Evolutionary conservation across 23 red algal species (phyloP), one percentile per base, ranked within the genome.

Genomic region (Gracilaria caudata): DNA sequence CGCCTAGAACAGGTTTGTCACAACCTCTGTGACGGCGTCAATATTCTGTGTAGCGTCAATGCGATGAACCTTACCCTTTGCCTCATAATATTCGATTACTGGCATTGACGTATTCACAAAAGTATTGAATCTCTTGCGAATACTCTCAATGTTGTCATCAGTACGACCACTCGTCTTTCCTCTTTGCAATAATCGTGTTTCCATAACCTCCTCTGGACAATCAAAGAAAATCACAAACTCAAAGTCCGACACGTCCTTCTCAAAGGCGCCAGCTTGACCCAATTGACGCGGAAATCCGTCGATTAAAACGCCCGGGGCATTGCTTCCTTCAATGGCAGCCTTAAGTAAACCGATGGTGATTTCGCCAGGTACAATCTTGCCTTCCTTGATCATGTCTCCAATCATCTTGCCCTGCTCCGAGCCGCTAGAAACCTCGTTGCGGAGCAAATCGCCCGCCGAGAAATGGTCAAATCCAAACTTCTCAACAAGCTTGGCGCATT

Each of bases 161-260:
- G 82, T 74, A 29, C 97, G 93, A 20, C 97, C 97, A 25, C 81
- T 85, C 33, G 83, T 93, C 88, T 95, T 35, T 38, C 93, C 93
- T 38, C 97, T 83, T 54, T 95, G 49, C 80, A 99, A 32, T 30
- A 99, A 78, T 20, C 97, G 86, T 73, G 51, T 63, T 51, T 93
- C 93, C 97, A 99, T 95, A 61, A 88, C 94, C 38, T 94, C 78
- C 44, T 99, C 93, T 14, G 97, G 93, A 81, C 97, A 99, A 58
- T 99, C 97, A 44, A 99, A 99, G 77, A 99, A 99, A 13, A 99
- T 87, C 45, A 87, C 83, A 86, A 99, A 95, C 58, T 95, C 97
- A 93, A 92, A 91, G 28, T 92, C 81, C 21, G 82, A 80, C 19
- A 99, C 89, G 14, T 72, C 51, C 29, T 93, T 90, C 63, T 95